Base-by-base conservation (phyloP, 1,139 yeast genomes). In the Citeromyces hawaiiensis region DNA sequence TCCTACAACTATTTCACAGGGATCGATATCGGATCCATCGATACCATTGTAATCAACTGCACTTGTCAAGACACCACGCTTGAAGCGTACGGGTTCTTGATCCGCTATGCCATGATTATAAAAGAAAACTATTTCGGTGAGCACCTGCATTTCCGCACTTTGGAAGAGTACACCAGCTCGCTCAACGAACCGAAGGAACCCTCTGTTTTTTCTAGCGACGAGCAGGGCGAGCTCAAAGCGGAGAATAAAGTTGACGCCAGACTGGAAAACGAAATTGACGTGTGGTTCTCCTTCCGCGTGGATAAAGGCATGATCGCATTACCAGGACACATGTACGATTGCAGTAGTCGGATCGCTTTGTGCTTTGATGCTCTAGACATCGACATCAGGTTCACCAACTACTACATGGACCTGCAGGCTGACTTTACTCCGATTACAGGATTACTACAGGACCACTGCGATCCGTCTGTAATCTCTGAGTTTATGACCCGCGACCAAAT, bases 61-160 rank as follows among this genome's bases (percentile, higher is more conserved):
- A 55, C 64, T 2, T 85, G 93, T 21, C 77, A 74, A 19, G 70
- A 76, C 40, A 74, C 87, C 1, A 75, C 85, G 1, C 54, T 91
- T 35, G 70, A 80, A 40, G 72, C 81, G 41, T 83, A 83, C 53
- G 98, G 98, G 0, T 82, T 77, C 54, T 68, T 86, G 8, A 66
- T 86, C 8, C 73, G 81, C 46, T 86, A 83, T 53, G 61, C 88
- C 34, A 73, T 87, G 63, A 70, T 76, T n/a, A 66, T 91, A 39
- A 70, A 83, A 37, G 96, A 83, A 52, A 91, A 91, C 52, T 88
- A 88, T 54, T 83, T 91, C 57, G 98, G 97, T 4, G 94, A 85
- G 40, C 68, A 71, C 45, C 68, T 74, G n/a, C 87, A 80, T 49
- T 91, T 88, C 54, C 76, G 72, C 49, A 91, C 97, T 0, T 70